These are phyloP conservation scores for Mycena haematopus DNA, from an alignment of 768 basidiomycete genomes.

Conservation along the genomic window DNA sequence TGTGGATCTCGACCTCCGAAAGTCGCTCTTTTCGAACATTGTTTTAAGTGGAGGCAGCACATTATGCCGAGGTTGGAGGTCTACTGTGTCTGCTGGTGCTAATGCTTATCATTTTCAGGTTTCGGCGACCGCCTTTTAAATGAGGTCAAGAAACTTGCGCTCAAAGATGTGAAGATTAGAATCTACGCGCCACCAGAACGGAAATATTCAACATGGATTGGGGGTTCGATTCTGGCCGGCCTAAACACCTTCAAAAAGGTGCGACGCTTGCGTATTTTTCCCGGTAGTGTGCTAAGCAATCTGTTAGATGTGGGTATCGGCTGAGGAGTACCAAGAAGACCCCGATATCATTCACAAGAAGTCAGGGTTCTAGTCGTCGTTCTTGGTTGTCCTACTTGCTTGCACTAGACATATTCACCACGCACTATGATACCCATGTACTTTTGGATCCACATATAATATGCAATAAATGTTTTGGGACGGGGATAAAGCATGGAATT, in stretches of 20 bases:
- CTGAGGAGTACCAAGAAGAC: conserved; percentile 99
- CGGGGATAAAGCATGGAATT: conserved; percentile 51
- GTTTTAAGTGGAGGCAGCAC: conserved; percentile 97
- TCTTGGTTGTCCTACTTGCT: conserved; percentile 23
- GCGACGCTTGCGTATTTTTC: conserved; percentile 10
- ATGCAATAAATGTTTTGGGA: conserved; percentile 35
- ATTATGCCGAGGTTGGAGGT: conserved; percentile 79
- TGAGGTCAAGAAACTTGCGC: conserved; percentile 94
- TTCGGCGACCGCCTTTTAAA: conserved; percentile 96
- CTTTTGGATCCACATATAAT: conserved; percentile 29
- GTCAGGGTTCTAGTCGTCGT: conserved; percentile 69
- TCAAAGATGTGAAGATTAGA: conserved; percentile 98
- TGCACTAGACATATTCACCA: conserved; percentile 32
- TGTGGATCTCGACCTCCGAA: conserved; percentile 94
- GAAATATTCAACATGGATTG: conserved; percentile 97
- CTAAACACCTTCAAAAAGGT: conserved; percentile 98
- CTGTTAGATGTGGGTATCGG: conserved; percentile 97
- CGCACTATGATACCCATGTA: conserved; percentile 39
- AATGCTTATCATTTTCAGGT: conserved; percentile 48
- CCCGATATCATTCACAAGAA: conserved; percentile 99
- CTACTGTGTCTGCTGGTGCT: background rate
- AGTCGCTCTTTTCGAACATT: conserved; percentile 94
- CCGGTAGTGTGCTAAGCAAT: conserved; percentile 19
- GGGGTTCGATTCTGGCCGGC: conserved; percentile 95
- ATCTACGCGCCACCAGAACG: conserved; percentile 99